Base-by-base conservation (phyloP, 2,329 filamentous ascomycete genomes). In the Didymella lethalis region DNA sequence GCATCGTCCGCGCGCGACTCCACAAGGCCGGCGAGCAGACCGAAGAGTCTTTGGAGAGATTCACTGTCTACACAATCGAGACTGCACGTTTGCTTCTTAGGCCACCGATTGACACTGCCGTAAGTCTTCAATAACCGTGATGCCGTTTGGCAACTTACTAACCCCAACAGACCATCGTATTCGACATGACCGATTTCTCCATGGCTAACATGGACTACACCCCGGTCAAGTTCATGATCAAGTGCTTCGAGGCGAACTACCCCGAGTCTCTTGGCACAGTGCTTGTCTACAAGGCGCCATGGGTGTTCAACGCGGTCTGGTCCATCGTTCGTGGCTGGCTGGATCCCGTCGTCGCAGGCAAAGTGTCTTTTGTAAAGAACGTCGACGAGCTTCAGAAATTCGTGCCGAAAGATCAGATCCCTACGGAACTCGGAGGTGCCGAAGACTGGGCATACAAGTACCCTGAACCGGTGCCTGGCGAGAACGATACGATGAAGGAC, bases 201-300 rank as follows among this genome's bases (percentile, higher is more conserved):
- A 84, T 98, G 81, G 90, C 93, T 16, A 99, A 99, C 78, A 98
- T 99, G 95, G 95, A 99, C 77, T 98, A 98, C 76, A 87, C 91
- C 0, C 94, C 95, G 1, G 92, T 99, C 57, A 99, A 97, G 73
- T 99, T 98, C 80, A 97, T 99, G 90, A 97, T 99, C 78, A 96
- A 97, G 78, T 97, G 93, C 77, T 99, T 99, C 74, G 95, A 99
- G 80, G 95, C 95, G 60, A 98, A 99, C 76, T 99, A 98, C 70
- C 95, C 95, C 0, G 95, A 99, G 77, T 94, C 88, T 47, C 84
- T 99, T 1, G 95, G 94, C 28, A 85, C 90, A 2, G 92, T 98
- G 2, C 85, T 98, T 45, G 92, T 99, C 36, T 95, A 99, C 82
- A 97, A 97, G 77, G 89, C 95, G 0, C 95, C 95, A 3, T 99